Evolutionary conservation across 75 land plant species (phyloP), one percentile per base, ranked within the genome.

Genomic region (Pseudotsuga menziesii): DNA sequence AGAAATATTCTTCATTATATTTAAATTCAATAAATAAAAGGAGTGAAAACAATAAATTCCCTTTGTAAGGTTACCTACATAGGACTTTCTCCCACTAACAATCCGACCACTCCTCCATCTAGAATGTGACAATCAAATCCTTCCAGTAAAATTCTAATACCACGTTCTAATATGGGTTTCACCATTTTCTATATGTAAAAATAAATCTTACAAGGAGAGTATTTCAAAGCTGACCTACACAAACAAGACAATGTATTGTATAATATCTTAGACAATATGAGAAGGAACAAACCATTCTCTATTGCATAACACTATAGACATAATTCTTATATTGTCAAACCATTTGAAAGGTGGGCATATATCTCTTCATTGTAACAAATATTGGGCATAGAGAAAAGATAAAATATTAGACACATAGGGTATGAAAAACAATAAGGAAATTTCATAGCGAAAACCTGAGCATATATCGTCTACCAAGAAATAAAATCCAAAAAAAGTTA

Each of bases 181-280:
- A 75, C 89, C 81, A 75, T 73, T 78, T 35, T 93, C 92, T 20
- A 88, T 82, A n/a, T 78, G 84, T 75, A 88, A 78, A 75, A 83
- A 91, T 39, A 90, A 93, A 16, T 94, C 97, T 26, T 94, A 88
- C 57, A 93, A 74, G 61, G 94, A 96, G 39, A 96, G 86, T 9
- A 96, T 90, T 69, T 95, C 96, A 78, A 84, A 95, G n/a, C 92
- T 85, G 26, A 94, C 98, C 98, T 95, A 88, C 80, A 88, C 9
- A 58, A 57, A 14, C 13, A 11, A 74, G 22, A 16, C 55, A 74
- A 78, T 22, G 57, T 58, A 13, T n/a, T 23, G 62, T 19, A 58
- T 19, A 64, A 64, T 17, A 23, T 14, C 69, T 13, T 63, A 32
- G 41, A 72, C 58, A 57, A 57, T 57, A 57, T 57, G 15, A 57